A percentile compares a stretch with the other conserved stretches of the same genome.
Evolutionary conservation across 2,329 filamentous ascomycete genomes (phyloP).

Genomic region (Phyllachora maydis): DNA sequence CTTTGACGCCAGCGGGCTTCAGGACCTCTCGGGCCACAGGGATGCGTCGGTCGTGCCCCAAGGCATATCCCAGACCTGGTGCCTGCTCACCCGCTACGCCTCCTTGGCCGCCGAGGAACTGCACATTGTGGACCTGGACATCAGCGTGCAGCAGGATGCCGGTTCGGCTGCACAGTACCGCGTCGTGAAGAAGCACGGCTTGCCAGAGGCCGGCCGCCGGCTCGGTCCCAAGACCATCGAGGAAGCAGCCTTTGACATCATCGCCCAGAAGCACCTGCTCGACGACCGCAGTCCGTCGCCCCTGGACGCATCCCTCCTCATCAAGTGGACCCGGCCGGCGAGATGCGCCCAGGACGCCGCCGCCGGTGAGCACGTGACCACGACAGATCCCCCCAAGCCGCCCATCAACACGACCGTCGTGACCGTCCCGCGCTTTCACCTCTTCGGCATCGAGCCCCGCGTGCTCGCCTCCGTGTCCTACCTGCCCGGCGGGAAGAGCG

Average conservation of each 20-base stretch:
- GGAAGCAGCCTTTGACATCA: slow-evolving; percentile 51
- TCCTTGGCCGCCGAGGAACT: slow-evolving; percentile 63
- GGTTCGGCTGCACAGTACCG: no score
- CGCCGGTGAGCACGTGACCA: slow-evolving; percentile 4
- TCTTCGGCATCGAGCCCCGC: slow-evolving; percentile 70
- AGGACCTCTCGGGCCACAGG: slow-evolving; percentile 13
- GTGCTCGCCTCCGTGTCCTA: slow-evolving; percentile 45
- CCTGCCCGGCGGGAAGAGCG: slow-evolving; percentile 10
- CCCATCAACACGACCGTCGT: slow-evolving; percentile 51
- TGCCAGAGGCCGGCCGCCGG: slow-evolving; percentile 19
- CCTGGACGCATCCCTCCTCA: slow-evolving; percentile 53
- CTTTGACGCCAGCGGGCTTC: slow-evolving; percentile 41
- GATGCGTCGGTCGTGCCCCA: slow-evolving; percentile 11
- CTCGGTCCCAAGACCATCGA: slow-evolving; percentile 49
- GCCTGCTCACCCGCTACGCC: slow-evolving; percentile 48
- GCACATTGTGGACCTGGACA: slow-evolving; percentile 36
- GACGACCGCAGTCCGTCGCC: slow-evolving; percentile 64
- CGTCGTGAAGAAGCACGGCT: no score
- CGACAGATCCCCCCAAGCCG: slow-evolving; percentile 4
- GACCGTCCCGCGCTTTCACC: slow-evolving; percentile 57
- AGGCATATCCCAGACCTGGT: slow-evolving; percentile 68
- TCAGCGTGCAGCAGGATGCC: slow-evolving; percentile 6
- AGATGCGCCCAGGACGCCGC: slow-evolving; percentile 9
- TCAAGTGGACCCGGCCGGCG: slow-evolving; percentile 56
- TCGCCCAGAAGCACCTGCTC: slow-evolving; percentile 54